These are phyloP conservation scores for Lindgomyces ingoldianus DNA, from an alignment of 495 filamentous ascomycete genomes.

Conservation along the genomic window DNA sequence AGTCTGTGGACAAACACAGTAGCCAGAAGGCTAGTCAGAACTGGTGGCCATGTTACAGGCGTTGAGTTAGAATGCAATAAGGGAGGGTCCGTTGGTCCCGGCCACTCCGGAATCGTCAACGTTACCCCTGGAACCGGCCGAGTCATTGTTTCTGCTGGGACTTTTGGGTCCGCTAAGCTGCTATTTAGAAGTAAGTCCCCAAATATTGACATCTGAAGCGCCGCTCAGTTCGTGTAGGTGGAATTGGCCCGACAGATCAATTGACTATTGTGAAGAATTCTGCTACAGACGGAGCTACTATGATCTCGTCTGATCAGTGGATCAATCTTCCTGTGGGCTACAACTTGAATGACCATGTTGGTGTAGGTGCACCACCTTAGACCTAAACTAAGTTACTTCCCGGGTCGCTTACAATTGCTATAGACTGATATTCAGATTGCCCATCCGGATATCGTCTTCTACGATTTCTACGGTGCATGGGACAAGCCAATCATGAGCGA, in stretches of 20 bases:
- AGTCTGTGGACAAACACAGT: slow-evolving; percentile 63
- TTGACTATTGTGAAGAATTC: slow-evolving; percentile 38
- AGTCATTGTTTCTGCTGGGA: slow-evolving; percentile 68
- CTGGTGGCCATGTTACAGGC: slow-evolving; percentile 61
- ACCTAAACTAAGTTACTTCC: neutral
- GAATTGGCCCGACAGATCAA: slow-evolving; percentile 42
- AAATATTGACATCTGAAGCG: neutral
- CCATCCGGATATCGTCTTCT: slow-evolving; percentile 60
- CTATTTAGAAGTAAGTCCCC: slow-evolving; percentile 45
- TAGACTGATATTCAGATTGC: slow-evolving; percentile 69
- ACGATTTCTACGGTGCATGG: slow-evolving; percentile 66
- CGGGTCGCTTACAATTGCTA: slow-evolving; percentile 27
- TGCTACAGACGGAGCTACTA: slow-evolving; percentile 34
- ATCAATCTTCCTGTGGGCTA: slow-evolving; percentile 75
- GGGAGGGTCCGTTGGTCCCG: slow-evolving; percentile 43
- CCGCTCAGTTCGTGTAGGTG: slow-evolving; percentile 15
- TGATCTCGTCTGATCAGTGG: slow-evolving; percentile 63
- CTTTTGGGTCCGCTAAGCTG: slow-evolving; percentile 72
- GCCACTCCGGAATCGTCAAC: slow-evolving; percentile 59
- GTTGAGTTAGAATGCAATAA: slow-evolving; percentile 56
- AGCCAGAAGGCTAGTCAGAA: slow-evolving; percentile 64
- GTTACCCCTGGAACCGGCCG: slow-evolving; percentile 60
- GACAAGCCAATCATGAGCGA: slow-evolving; percentile 52
- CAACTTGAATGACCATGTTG: slow-evolving; percentile 66
- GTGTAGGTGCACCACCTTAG: slow-evolving; percentile 3